These are phyloP conservation scores for Malassezia obtusa DNA, from an alignment of 1,284 basidiomycete species.

Conservation along the genomic window DNA sequence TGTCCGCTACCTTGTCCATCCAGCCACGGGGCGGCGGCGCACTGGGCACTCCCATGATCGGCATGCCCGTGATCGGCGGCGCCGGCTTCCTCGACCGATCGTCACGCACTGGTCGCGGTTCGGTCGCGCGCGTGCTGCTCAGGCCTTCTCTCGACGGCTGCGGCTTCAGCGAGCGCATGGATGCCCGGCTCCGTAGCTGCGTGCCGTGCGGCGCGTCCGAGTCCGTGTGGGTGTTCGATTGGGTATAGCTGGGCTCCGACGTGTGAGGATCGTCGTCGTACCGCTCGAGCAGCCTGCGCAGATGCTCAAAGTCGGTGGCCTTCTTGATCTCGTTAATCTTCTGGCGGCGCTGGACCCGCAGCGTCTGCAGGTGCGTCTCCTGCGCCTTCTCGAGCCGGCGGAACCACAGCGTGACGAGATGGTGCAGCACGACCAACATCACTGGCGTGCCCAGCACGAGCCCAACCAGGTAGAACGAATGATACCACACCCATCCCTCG, in stretches of 20 bases:
- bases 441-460: constrained; percentile 11
- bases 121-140: background rate
- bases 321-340: constrained; percentile 95
- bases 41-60: constrained; percentile 7
- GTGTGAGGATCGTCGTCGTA: constrained; percentile 56
- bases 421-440: constrained; percentile 8
- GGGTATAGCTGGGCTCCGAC: background rate
- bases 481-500: background rate
- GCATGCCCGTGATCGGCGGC: constrained; percentile 13
- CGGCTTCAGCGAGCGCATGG: background rate
- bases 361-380: constrained; percentile 65
- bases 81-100: background rate
- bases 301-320: constrained; percentile 88
- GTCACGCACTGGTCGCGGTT: background rate
- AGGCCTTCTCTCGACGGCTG: background rate
- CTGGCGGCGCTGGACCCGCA: constrained; percentile 69
- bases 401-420: constrained; percentile 5
- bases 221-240: background rate
- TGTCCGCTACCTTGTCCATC: constrained; percentile 50
- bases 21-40: constrained; percentile 20
- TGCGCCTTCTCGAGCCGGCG: constrained; percentile 8
- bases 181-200: background rate
- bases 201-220: background rate
- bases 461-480: constrained; percentile 2
- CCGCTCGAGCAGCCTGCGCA: constrained; percentile 75